Conservation (phyloP, 2,329 filamentous ascomycete species). For the Chrysoporthe austroafricana region DNA sequence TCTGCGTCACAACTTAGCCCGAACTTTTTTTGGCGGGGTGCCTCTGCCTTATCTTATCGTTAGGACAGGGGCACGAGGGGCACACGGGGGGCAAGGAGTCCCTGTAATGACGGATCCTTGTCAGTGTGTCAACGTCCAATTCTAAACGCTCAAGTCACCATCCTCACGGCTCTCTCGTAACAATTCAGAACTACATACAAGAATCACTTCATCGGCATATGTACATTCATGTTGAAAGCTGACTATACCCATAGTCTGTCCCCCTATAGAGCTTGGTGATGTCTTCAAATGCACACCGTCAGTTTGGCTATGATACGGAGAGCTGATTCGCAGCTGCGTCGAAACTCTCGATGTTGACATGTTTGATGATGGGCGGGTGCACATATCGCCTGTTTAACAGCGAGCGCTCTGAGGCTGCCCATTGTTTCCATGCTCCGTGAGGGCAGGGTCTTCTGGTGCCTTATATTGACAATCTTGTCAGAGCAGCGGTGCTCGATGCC, state of each 20-base stretch:
- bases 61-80: neutral
- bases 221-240: neutral
- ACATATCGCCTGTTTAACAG: neutral
- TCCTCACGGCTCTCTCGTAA: too few species aligned
- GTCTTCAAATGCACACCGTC: neutral
- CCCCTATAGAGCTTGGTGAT: too few species aligned
- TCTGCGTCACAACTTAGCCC: neutral
- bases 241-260: neutral
- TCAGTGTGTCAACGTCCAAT: too few species aligned
- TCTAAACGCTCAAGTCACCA: too few species aligned
- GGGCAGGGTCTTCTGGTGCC: neutral
- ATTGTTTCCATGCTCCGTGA: neutral
- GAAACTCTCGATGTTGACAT: neutral
- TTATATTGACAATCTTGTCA: neutral
- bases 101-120: neutral
- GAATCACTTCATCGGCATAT: neutral
- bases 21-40: constrained; percentile 17
- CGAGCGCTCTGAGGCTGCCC: neutral
- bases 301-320: neutral
- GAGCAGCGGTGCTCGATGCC: neutral
- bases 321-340: neutral
- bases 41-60: constrained; percentile 4
- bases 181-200: too few species aligned
- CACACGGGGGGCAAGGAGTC: neutral
- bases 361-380: neutral